These are phyloP conservation scores for Candida anglica DNA, from an alignment of 805 yeast genomes.

Conservation along the genomic window DNA sequence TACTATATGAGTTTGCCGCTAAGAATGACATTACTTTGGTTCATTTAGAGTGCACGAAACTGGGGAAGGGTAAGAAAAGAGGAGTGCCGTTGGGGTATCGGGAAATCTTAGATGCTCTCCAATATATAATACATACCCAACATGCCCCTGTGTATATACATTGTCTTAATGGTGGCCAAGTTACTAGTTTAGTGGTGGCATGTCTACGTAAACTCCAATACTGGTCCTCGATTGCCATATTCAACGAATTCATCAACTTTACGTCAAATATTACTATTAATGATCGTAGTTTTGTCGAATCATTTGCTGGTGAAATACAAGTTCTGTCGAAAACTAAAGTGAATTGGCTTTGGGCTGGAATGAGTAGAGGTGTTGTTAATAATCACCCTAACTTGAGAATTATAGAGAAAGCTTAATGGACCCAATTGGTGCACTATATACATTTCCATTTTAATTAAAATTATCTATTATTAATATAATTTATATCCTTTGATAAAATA, in stretches of 20 bases:
- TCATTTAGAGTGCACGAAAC: conserved; percentile 64
- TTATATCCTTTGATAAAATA: conserved; percentile 60
- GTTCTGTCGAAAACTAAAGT: conserved; percentile 44
- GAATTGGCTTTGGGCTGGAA: conserved; percentile 65
- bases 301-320: conserved; percentile 61
- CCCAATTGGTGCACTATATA: background rate
- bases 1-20: conserved; percentile 48
- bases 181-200: conserved; percentile 79
- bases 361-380: conserved; percentile 53
- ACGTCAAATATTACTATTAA: conserved; percentile 75
- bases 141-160: conserved; percentile 76
- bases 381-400: conserved; percentile 51
- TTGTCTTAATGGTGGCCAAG: conserved; percentile 87
- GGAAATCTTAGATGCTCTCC: conserved; percentile 57
- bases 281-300: conserved; percentile 81
- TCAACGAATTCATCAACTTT: conserved; percentile 77
- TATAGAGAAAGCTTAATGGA: conserved; percentile 3
- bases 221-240: conserved; percentile 87
- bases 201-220: conserved; percentile 77
- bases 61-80: conserved; percentile 77
- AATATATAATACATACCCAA: conserved; percentile 53
- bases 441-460: background rate
- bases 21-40: conserved; percentile 54
- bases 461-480: conserved; percentile 5
- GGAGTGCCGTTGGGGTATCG: conserved; percentile 75